Conservation (phyloP, 2,329 filamentous ascomycete species). For the Cladosporium oxysporum region DNA sequence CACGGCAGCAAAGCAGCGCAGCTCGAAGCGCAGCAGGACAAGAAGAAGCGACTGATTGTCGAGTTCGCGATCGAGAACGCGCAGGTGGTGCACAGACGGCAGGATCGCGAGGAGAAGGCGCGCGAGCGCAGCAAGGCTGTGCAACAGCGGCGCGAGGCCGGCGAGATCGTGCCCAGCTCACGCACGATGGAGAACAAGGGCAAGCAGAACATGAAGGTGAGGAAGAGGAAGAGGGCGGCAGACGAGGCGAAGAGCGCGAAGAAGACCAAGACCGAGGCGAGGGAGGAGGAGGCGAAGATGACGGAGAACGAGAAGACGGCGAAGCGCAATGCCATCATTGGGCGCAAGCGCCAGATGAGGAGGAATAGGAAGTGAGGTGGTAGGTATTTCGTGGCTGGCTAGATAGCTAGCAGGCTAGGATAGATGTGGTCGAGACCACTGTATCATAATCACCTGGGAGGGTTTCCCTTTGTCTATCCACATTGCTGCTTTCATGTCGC, state of each 20-base stretch:
- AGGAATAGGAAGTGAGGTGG: slow-evolving; percentile 26
- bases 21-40: slow-evolving; percentile 60
- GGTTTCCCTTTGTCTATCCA: not conserved
- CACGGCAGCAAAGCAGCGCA: slow-evolving; percentile 34
- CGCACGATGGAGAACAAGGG: slow-evolving; percentile 21
- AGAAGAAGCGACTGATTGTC: slow-evolving; percentile 85
- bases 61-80: slow-evolving; percentile 99
- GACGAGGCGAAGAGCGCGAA: slow-evolving; percentile 25
- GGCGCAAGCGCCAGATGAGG: slow-evolving; percentile 77
- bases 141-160: slow-evolving; percentile 24
- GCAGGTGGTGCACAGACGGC: slow-evolving; percentile 83
- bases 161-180: slow-evolving; percentile 13
- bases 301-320: slow-evolving; percentile 56
- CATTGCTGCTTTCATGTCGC: not conserved
- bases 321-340: slow-evolving; percentile 75
- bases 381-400: slow-evolving; percentile 1
- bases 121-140: slow-evolving; percentile 45
- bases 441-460: slow-evolving; percentile 1
- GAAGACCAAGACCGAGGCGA: slow-evolving; percentile 34
- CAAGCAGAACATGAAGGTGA: slow-evolving; percentile 23
- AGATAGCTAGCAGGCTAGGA: not conserved
- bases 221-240: slow-evolving; percentile 25
- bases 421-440: not conserved
- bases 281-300: slow-evolving; percentile 37
- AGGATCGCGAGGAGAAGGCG: slow-evolving; percentile 61